A percentile compares a stretch with the other conserved stretches of the same genome.
phyloP scores from a whole-genome alignment of 1,284 basidiomycete species.

The Ustilago shanxiensis region DNA sequence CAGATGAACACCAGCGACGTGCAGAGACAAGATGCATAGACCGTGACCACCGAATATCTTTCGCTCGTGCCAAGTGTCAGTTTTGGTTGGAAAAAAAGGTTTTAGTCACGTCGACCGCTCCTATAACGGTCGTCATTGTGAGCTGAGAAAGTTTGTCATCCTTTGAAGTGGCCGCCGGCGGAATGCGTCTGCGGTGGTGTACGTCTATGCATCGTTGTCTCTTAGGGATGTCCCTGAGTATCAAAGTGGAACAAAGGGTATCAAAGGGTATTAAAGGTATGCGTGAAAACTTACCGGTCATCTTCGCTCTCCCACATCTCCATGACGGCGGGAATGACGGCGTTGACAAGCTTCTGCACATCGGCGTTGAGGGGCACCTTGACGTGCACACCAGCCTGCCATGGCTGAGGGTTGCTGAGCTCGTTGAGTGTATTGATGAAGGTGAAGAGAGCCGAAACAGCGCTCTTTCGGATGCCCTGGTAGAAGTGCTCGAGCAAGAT shows the following conservation, averaged over 20 bases:
- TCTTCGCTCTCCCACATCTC: conserved; percentile 95
- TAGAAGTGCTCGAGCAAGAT: conserved; percentile 92
- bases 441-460: conserved; percentile 88
- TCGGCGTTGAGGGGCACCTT: conserved; percentile 78
- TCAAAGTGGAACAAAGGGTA: not conserved
- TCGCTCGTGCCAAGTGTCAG: conserved; percentile 41
- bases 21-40: conserved; percentile 20
- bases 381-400: conserved; percentile 80
- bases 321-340: conserved; percentile 81
- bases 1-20: not conserved
- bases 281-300: conserved; percentile 91
- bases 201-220: conserved; percentile 4
- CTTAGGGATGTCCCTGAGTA: conserved; percentile 7
- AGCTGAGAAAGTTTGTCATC: conserved; percentile 85
- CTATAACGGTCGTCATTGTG: conserved; percentile 78
- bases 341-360: conserved; percentile 85
- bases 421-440: conserved; percentile 94
- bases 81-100: conserved; percentile 47
- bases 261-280: not conserved
- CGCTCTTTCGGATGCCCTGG: conserved; percentile 96
- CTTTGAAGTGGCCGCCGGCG: conserved; percentile 48
- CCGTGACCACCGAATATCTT: conserved; percentile 5
- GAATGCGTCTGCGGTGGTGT: not conserved
- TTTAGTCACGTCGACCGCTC: conserved; percentile 57
- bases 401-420: conserved; percentile 83